Evolutionary conservation across 2,329 filamentous ascomycete genomes (phyloP).

Genomic region (Westerdykella aurantiaca): DNA sequence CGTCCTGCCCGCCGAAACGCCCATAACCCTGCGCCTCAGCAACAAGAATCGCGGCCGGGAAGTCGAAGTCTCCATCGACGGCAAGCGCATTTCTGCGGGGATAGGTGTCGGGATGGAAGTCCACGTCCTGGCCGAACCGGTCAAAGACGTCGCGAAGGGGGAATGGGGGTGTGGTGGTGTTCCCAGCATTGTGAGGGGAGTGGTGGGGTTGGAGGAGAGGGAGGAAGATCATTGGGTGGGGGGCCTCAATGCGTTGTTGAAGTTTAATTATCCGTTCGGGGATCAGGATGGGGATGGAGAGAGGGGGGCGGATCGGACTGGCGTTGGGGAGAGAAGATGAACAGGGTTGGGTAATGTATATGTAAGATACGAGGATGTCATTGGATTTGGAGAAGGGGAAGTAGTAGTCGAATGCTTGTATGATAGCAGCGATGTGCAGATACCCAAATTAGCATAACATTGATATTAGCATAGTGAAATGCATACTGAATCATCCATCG

Average conservation of each 20-base stretch:
- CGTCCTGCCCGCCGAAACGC: slow-evolving; percentile 79
- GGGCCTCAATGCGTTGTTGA: slow-evolving; percentile 83
- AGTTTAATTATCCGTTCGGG: slow-evolving; percentile 97
- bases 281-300: slow-evolving; percentile 33
- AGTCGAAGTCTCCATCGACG: slow-evolving; percentile 48
- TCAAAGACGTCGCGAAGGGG: slow-evolving; percentile 41
- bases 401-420: too few species aligned
- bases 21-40: slow-evolving; percentile 75
- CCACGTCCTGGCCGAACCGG: slow-evolving; percentile 78
- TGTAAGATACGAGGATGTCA: too few species aligned
- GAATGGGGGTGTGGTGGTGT: slow-evolving; percentile 68
- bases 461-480: too few species aligned
- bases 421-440: too few species aligned
- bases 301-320: not conserved
- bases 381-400: too few species aligned
- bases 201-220: slow-evolving; percentile 35
- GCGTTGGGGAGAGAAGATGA: too few species aligned
- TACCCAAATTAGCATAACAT: too few species aligned
- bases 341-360: too few species aligned
- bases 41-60: slow-evolving; percentile 49
- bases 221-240: slow-evolving; percentile 93
- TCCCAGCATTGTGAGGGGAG: slow-evolving; percentile 76
- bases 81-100: slow-evolving; percentile 40
- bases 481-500: too few species aligned
- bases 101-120: slow-evolving; percentile 60